These are phyloP conservation scores for Prunus davidiana DNA, from an alignment of 306 rosid genomes.

Conservation along the genomic window DNA sequence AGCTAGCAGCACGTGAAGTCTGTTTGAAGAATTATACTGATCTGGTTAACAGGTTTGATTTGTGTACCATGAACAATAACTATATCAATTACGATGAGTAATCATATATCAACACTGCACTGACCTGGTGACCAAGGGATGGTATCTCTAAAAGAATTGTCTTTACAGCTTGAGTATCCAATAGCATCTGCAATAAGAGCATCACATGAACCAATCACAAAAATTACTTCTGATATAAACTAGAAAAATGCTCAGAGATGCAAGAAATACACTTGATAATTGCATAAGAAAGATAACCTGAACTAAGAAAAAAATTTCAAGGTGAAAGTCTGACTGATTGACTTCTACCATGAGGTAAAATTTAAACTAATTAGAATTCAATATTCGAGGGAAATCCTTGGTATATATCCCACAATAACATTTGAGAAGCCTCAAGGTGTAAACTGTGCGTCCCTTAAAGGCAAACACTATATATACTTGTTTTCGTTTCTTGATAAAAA, in stretches of 20 bases:
- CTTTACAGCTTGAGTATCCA: conserved; percentile 99
- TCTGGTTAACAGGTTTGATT: conserved; percentile 17
- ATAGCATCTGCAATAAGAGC: conserved; percentile 72
- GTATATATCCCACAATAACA: conserved; percentile 1
- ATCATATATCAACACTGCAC: conserved; percentile 1
- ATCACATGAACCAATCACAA: conserved; percentile 16
- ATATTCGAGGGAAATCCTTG: conserved; percentile 5
- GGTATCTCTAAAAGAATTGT: conserved; percentile 96
- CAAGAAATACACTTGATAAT: neutral
- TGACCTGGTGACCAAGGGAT: conserved; percentile 95
- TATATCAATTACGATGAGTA: conserved; percentile 3
- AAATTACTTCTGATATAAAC: conserved; percentile 8
- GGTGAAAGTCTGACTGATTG: neutral
- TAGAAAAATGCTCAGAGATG: neutral
- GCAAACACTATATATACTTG: neutral
- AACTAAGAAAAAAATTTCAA: neutral
- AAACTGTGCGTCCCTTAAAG: neutral
- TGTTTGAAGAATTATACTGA: conserved; percentile 29
- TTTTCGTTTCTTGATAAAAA: neutral
- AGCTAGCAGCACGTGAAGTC: conserved; percentile 93
- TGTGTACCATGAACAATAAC: conserved; percentile 4
- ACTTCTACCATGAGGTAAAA: neutral
- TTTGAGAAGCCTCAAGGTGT: neutral
- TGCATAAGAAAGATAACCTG: neutral
- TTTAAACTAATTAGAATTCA: conserved; percentile 1